Conservation (phyloP, 495 filamentous ascomycete species). For the Clohesyomyces aquaticus region DNA sequence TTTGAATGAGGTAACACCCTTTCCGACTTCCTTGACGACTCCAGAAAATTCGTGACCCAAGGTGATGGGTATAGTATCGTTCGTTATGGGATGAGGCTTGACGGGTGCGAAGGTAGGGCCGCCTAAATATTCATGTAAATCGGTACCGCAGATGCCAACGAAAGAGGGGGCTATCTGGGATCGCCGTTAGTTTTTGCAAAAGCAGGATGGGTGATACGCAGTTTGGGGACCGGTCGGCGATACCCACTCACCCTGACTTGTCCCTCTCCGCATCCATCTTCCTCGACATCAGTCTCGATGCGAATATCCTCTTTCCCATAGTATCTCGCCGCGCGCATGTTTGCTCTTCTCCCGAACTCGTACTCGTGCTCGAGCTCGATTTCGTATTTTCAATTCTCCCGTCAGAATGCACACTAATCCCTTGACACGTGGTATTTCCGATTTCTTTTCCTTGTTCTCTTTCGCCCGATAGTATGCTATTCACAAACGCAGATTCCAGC, state of each 20-base stretch:
- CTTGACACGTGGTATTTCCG: background rate
- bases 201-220: background rate
- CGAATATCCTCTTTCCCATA: conserved; percentile 53
- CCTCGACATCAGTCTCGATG: conserved; percentile 47
- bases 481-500: conserved; percentile 10
- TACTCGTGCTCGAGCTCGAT: no score
- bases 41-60: conserved; percentile 40
- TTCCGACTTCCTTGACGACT: conserved; percentile 19
- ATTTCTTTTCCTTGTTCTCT: background rate
- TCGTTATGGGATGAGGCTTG: conserved; percentile 27
- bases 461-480: conserved; percentile 13
- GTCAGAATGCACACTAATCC: background rate
- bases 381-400: background rate
- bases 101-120: conserved; percentile 34
- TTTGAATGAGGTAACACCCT: conserved; percentile 15
- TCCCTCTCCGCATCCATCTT: conserved; percentile 44
- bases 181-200: background rate
- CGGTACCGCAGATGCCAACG: conserved; percentile 40
- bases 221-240: no score
- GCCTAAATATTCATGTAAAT: conserved; percentile 36
- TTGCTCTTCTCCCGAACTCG: background rate
- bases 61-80: conserved; percentile 28
- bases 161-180: conserved; percentile 25
- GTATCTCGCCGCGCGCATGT: conserved; percentile 50
- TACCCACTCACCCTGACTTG: conserved; percentile 40